Conservation (phyloP, 495 filamentous ascomycete genomes). For the Jackrogersella multiformis region DNA sequence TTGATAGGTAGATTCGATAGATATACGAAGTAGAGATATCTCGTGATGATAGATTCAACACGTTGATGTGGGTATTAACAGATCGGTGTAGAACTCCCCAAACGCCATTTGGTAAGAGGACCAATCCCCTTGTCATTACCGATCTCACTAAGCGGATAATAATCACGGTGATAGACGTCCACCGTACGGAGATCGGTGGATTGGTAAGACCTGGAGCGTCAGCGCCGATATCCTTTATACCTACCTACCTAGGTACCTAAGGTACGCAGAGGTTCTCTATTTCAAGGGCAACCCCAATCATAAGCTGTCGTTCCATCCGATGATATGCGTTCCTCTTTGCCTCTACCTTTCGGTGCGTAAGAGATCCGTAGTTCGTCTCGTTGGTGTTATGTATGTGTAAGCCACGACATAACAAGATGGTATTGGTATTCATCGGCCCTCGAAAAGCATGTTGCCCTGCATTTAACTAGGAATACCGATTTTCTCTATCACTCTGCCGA, state of each 20-base stretch:
- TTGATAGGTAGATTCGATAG: too few relatives aligned
- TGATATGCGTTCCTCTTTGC: too few relatives aligned
- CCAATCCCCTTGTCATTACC: too few relatives aligned
- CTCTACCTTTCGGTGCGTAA: not conserved
- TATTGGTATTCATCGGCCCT: not conserved
- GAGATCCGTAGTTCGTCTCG: not conserved
- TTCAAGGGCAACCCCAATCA: not conserved
- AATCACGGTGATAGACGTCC: not conserved
- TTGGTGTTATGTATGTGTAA: not conserved
- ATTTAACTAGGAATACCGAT: conserved; percentile 18
- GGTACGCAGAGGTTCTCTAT: not conserved
- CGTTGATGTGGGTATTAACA: too few relatives aligned
- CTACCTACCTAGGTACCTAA: too few relatives aligned
- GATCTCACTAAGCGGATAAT: not conserved
- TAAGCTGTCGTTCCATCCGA: not conserved
- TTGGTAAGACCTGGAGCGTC: not conserved
- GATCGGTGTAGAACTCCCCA: too few relatives aligned
- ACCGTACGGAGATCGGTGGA: not conserved
- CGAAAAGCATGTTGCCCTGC: not conserved
- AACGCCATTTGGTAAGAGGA: too few relatives aligned
- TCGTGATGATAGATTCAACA: too few relatives aligned
- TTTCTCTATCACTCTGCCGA: conserved; percentile 22
- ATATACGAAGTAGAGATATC: too few relatives aligned
- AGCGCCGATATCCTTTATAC: too few relatives aligned
- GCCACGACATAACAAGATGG: not conserved